Conservation (phyloP, 2,329 filamentous ascomycete species). For the Penicillium rolfsii region DNA sequence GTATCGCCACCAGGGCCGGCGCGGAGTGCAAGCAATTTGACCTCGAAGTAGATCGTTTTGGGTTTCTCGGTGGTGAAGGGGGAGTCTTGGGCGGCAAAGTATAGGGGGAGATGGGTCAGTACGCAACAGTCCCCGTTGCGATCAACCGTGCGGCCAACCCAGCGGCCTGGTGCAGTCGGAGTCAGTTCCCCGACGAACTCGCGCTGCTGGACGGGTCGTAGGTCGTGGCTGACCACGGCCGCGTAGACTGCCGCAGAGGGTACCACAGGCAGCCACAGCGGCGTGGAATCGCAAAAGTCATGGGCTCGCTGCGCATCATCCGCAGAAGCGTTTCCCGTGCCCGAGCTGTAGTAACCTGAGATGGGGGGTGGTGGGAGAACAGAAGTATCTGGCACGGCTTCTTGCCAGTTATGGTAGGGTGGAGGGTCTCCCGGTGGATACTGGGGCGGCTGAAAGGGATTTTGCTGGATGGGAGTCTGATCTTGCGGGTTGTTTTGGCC, state of each 20-base stretch:
- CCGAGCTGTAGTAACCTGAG: slow-evolving; percentile 56
- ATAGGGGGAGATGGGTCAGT: slow-evolving; percentile 60
- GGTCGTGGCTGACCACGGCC: slow-evolving; percentile 49
- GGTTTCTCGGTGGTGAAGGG: slow-evolving; percentile 50
- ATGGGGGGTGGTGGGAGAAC: slow-evolving; percentile 64
- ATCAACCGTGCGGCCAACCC: slow-evolving; percentile 50
- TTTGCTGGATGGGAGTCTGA: not conserved
- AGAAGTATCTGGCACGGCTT: slow-evolving; percentile 60
- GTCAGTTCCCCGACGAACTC: slow-evolving; percentile 48
- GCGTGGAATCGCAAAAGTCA: slow-evolving; percentile 56
- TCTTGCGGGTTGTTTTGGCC: not conserved
- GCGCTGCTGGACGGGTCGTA: slow-evolving; percentile 50
- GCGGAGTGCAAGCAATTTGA: slow-evolving; percentile 53
- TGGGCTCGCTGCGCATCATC: slow-evolving; percentile 61
- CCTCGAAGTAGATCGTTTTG: slow-evolving; percentile 64
- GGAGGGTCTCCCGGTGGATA: slow-evolving; percentile 45
- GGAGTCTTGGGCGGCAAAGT: slow-evolving; percentile 56
- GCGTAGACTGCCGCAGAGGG: slow-evolving; percentile 49
- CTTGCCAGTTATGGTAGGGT: slow-evolving; percentile 65
- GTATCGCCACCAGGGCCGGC: slow-evolving; percentile 45
- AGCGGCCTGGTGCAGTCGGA: slow-evolving; percentile 43
- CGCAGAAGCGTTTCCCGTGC: slow-evolving; percentile 59
- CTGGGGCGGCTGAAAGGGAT: not conserved
- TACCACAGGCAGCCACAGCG: slow-evolving; percentile 54
- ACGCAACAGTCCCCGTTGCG: slow-evolving; percentile 56